A percentile compares a stretch with the other conserved stretches of the same genome.
Evolutionary conservation across 345 rosid genomes (phyloP).

Genomic region (Adansonia digitata): DNA sequence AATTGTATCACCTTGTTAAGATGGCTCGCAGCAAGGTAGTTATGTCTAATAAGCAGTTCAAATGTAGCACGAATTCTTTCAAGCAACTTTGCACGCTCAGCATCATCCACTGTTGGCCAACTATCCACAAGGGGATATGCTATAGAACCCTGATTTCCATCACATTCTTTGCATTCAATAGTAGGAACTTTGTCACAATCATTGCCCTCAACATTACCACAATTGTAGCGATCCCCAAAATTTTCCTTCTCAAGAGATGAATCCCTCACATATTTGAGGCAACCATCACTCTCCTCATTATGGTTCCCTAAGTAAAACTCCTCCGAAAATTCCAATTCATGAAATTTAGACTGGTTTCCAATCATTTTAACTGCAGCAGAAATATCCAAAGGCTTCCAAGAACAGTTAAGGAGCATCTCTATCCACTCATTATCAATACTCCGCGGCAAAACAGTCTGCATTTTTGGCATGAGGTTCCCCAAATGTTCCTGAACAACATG

Average conservation of each 20-base stretch:
- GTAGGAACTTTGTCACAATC: constrained; percentile 27
- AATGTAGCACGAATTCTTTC: constrained; percentile 60
- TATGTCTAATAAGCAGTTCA: constrained; percentile 67
- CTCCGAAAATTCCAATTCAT: constrained; percentile 31
- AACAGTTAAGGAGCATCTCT: constrained; percentile 61
- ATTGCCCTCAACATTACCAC: constrained; percentile 23
- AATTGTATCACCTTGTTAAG: constrained; percentile 67
- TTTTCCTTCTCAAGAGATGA: constrained; percentile 62
- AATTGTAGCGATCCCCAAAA: constrained; percentile 36
- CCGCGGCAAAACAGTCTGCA: constrained; percentile 77
- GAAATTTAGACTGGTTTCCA: constrained; percentile 38
- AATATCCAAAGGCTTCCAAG: constrained; percentile 90
- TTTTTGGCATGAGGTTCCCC: constrained; percentile 61
- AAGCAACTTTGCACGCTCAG: constrained; percentile 75
- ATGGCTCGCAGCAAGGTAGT: constrained; percentile 78
- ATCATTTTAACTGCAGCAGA: constrained; percentile 57
- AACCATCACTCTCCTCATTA: constrained; percentile 50
- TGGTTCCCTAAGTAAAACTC: constrained; percentile 35
- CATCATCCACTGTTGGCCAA: constrained; percentile 74
- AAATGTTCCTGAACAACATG: constrained; percentile 78
- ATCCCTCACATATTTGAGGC: constrained; percentile 82
- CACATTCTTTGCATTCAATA: constrained; percentile 36
- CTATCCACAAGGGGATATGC: constrained; percentile 36
- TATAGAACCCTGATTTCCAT: constrained; percentile 29
- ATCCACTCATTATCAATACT: constrained; percentile 57